phyloP scores from a whole-genome alignment of 2,329 filamentous ascomycete species.

The Neospermospora avenae region DNA sequence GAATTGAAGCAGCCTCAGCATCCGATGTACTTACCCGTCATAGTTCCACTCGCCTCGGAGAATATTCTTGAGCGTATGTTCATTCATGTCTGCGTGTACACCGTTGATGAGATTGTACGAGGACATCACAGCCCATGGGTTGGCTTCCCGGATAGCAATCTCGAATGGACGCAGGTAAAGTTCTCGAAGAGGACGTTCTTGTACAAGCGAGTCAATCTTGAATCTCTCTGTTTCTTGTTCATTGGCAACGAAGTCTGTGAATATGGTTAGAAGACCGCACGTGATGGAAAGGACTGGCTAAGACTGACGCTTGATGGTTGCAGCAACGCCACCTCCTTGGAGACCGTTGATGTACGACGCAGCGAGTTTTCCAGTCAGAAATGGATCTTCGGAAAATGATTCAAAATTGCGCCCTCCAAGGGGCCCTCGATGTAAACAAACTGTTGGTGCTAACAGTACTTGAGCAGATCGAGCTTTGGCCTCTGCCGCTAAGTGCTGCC shows the following conservation, averaged over 20 bases:
- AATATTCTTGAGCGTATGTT: slow-evolving; percentile 52
- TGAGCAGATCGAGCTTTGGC: slow-evolving; percentile 70
- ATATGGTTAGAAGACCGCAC: slow-evolving; percentile 9
- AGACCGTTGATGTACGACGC: slow-evolving; percentile 69
- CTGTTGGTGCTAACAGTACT: slow-evolving; percentile 71
- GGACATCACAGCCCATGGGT: slow-evolving; percentile 68
- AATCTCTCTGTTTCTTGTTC: slow-evolving; percentile 68
- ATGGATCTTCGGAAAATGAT: slow-evolving; percentile 80
- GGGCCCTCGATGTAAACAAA: slow-evolving; percentile 79
- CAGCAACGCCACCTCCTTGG: slow-evolving; percentile 70
- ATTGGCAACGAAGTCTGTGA: slow-evolving; percentile 63
- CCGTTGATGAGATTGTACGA: slow-evolving; percentile 68
- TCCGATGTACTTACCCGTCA: slow-evolving; percentile 52
- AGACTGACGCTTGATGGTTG: slow-evolving; percentile 70
- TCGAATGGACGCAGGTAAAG: slow-evolving; percentile 74
- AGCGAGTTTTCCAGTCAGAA: slow-evolving; percentile 70
- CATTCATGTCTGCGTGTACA: slow-evolving; percentile 56
- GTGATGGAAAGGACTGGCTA: background rate
- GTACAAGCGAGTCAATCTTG: slow-evolving; percentile 60
- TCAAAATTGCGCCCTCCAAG: slow-evolving; percentile 85
- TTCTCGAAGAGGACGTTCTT: slow-evolving; percentile 64
- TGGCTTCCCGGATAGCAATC: slow-evolving; percentile 65
- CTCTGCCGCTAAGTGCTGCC: slow-evolving; percentile 68
- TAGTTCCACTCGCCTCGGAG: slow-evolving; percentile 61
- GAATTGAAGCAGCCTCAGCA: no score